These are phyloP conservation scores for Scenedesmus sp. DNA, from an alignment of 163 green algal genomes.

Conservation along the genomic window DNA sequence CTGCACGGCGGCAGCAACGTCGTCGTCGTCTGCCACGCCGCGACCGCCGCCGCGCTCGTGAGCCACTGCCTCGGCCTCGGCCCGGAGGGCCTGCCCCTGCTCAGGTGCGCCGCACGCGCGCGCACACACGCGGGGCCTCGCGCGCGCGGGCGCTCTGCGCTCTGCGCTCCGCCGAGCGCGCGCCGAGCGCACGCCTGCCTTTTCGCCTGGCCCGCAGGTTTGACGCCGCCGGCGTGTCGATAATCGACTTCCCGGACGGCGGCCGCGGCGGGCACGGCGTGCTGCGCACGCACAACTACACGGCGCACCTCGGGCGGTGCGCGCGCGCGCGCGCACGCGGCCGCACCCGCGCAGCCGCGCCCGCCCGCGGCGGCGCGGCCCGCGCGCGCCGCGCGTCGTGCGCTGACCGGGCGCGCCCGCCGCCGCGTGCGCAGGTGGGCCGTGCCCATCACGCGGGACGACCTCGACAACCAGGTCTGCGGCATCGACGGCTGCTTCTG, in stretches of 20 bases:
- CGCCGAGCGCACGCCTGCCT: too few relatives aligned
- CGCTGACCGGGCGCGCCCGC: too few relatives aligned
- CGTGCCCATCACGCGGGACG: conserved; percentile 70
- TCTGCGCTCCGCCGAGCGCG: too few relatives aligned
- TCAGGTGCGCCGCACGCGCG: conserved; percentile 40
- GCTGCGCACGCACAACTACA: conserved; percentile 76
- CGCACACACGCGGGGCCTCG: too few relatives aligned
- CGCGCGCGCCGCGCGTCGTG: background rate
- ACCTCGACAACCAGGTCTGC: conserved; percentile 64
- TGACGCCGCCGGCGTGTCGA: conserved; percentile 64
- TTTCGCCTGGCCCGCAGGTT: conserved; percentile 47
- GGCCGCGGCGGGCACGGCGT: conserved; percentile 42
- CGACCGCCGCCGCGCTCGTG: conserved; percentile 66
- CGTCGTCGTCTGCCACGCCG: conserved; percentile 69
- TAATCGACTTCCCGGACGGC: conserved; percentile 76
- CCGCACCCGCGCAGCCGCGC: background rate
- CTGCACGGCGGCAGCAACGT: conserved; percentile 51
- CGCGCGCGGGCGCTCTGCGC: too few relatives aligned
- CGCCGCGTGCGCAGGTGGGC: conserved; percentile 69
- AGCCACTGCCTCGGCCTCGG: conserved; percentile 68
- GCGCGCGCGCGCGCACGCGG: background rate
- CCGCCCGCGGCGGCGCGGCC: background rate
- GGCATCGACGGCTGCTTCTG: conserved; percentile 78
- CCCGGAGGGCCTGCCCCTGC: conserved; percentile 56
- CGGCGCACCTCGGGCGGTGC: conserved; percentile 71